These are phyloP conservation scores for Acer negundo DNA, from an alignment of 345 rosid genomes.

Conservation along the genomic window DNA sequence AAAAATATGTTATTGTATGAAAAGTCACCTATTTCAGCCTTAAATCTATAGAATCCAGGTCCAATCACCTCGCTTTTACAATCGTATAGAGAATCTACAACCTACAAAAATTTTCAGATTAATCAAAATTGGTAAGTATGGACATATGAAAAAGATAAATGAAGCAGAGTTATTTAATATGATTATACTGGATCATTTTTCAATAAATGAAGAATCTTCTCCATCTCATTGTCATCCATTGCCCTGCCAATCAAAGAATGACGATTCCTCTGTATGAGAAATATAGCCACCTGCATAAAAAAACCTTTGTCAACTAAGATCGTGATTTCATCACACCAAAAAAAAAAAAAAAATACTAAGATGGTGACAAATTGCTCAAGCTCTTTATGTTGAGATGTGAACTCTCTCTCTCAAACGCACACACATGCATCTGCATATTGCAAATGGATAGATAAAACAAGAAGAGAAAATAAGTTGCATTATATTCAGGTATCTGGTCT, in stretches of 20 bases:
- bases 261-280: slow-evolving; percentile 96
- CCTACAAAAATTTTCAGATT: slow-evolving; percentile 44
- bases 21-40: slow-evolving; percentile 90
- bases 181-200: slow-evolving; percentile 80
- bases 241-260: slow-evolving; percentile 99
- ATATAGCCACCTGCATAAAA: slow-evolving; percentile 77
- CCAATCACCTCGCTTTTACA: slow-evolving; percentile 99
- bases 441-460: not conserved
- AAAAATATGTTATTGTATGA: slow-evolving; percentile 7
- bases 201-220: slow-evolving; percentile 79
- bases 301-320: not conserved
- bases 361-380: not conserved
- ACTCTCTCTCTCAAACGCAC: not conserved
- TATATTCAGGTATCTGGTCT: not conserved
- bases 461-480: not conserved
- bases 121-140: slow-evolving; percentile 6
- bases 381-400: not conserved
- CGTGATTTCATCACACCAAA: no score
- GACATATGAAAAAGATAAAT: not conserved
- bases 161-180: slow-evolving; percentile 15
- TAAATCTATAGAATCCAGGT: slow-evolving; percentile 96
- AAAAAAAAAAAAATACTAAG: not conserved
- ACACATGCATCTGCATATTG: not conserved
- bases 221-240: slow-evolving; percentile 94
- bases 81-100: slow-evolving; percentile 90